A percentile compares a stretch with the other conserved stretches of the same genome.
Conservation (phyloP, 129 eudicot genomes). For the Helichrysum umbraculigerum region DNA sequence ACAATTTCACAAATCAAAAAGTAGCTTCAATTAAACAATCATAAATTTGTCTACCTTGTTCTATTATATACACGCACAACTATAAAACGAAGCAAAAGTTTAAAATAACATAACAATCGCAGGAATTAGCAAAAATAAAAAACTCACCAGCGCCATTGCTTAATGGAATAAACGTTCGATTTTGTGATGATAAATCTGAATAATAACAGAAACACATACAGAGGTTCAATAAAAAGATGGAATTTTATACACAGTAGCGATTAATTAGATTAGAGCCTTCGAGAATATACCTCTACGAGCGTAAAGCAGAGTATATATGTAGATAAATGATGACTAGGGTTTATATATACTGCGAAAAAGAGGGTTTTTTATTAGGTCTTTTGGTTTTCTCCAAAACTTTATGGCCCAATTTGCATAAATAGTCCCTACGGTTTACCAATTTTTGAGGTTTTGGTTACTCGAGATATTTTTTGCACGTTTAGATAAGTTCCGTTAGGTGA, state of each 20-base stretch:
- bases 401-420: background rate
- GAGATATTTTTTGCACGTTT: no score
- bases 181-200: background rate
- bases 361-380: background rate
- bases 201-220: background rate
- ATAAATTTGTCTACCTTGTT: background rate
- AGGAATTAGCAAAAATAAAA: background rate
- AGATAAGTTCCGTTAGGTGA: no score
- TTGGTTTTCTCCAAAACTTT: background rate
- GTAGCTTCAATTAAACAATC: background rate
- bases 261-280: background rate
- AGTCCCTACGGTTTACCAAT: background rate
- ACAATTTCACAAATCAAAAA: background rate
- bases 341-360: background rate
- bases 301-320: background rate
- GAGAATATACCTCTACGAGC: background rate
- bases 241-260: background rate
- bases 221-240: background rate
- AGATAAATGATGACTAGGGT: background rate
- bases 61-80: background rate
- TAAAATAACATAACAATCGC: background rate
- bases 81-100: background rate
- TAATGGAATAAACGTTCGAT: slow-evolving; percentile 28
- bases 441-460: background rate
- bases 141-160: slow-evolving; percentile 73